phyloP scores from a whole-genome alignment of 768 basidiomycete genomes.

The Leccinum sublutescens region DNA sequence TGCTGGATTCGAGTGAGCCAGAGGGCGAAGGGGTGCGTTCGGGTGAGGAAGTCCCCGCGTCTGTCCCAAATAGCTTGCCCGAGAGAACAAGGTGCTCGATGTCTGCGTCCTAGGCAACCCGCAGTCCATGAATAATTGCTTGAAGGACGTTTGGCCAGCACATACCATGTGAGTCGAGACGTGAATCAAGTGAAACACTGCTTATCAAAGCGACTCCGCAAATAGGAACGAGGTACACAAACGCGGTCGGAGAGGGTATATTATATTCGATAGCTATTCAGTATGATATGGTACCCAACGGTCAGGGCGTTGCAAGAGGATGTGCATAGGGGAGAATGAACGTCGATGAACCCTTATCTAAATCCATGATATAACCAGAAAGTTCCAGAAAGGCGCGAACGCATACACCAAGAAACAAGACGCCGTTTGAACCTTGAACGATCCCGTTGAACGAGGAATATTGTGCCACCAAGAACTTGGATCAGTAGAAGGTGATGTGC shows the following conservation, averaged over 20 bases:
- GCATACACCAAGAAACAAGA: constrained; percentile 5
- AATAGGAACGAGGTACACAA: background rate
- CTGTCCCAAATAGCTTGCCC: constrained; percentile 66
- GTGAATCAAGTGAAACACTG: background rate
- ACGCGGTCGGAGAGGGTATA: background rate
- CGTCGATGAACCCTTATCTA: background rate
- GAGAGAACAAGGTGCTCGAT: constrained; percentile 76
- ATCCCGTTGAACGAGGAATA: background rate
- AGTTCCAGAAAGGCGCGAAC: background rate
- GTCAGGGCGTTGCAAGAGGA: background rate
- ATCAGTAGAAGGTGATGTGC: background rate
- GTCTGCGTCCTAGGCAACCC: constrained; percentile 37
- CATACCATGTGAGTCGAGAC: constrained; percentile 16
- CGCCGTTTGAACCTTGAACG: background rate
- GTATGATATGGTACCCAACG: background rate
- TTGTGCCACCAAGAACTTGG: background rate
- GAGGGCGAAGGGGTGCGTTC: constrained; percentile 57
- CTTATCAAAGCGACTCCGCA: constrained; percentile 19
- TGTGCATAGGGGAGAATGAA: background rate
- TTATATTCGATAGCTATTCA: background rate
- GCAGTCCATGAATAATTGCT: background rate
- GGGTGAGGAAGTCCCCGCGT: constrained; percentile 59
- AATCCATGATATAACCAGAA: background rate
- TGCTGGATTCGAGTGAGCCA: constrained; percentile 23
- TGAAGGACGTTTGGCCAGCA: background rate